These are phyloP conservation scores for Colletotrichum destructivum DNA, from an alignment of 2,329 filamentous ascomycete species.

Conservation along the genomic window DNA sequence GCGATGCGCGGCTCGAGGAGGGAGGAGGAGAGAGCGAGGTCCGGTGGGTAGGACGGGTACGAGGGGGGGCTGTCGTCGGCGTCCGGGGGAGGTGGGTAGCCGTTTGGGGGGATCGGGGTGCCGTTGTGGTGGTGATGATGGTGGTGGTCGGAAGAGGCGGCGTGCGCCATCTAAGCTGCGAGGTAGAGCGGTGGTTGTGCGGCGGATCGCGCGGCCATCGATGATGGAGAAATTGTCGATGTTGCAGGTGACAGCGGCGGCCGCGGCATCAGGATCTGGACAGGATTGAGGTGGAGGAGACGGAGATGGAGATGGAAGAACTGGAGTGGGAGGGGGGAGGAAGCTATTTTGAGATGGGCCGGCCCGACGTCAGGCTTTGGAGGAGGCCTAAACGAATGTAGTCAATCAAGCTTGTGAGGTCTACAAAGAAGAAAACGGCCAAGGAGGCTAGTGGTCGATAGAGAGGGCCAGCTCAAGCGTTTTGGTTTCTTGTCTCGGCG, in stretches of 20 bases:
- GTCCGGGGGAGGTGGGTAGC: conserved; percentile 2
- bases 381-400: neutral
- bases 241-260: conserved; percentile 5
- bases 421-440: conserved; percentile 20
- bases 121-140: conserved; percentile 5
- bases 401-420: neutral
- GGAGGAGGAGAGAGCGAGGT: conserved; percentile 48
- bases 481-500: conserved; percentile 27
- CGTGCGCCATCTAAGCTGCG: conserved; percentile 31
- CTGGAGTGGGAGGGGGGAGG: neutral
- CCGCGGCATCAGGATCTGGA: conserved; percentile 12
- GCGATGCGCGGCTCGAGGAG: conserved; percentile 83
- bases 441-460: conserved; percentile 9
- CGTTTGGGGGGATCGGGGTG: conserved; percentile 17
- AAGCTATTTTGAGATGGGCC: conserved; percentile 16
- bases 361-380: neutral
- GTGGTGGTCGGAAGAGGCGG: conserved; percentile 17
- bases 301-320: neutral
- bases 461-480: neutral
- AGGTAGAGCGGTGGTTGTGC: conserved; percentile 22
- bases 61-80: conserved; percentile 11
- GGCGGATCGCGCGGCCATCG: conserved; percentile 35
- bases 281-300: neutral
- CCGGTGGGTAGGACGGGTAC: conserved; percentile 30
- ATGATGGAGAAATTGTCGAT: conserved; percentile 13